These are phyloP conservation scores for Cadophora luteo-olivacea DNA, from an alignment of 2,329 filamentous ascomycete genomes.

Conservation along the genomic window DNA sequence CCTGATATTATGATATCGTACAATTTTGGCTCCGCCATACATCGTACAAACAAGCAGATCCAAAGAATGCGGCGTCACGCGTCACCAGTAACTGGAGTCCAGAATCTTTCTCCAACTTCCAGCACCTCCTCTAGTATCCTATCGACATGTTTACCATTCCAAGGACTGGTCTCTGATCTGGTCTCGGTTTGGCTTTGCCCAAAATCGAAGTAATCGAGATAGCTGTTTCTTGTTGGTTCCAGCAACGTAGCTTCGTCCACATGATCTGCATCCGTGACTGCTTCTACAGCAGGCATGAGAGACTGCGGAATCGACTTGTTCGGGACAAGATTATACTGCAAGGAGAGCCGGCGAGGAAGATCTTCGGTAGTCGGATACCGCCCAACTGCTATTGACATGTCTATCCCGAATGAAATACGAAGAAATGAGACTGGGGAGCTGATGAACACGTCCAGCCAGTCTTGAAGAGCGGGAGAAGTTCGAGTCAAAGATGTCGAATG, in stretches of 20 bases:
- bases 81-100: neutral
- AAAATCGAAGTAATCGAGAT: conserved; percentile 21
- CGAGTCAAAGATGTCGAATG: neutral
- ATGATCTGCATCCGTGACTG: neutral
- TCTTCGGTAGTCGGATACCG: conserved; percentile 1
- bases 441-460: conserved; percentile 23
- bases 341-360: conserved; percentile 3
- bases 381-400: conserved; percentile 11
- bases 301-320: neutral
- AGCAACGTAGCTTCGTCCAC: neutral
- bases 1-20: no score
- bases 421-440: conserved; percentile 9
- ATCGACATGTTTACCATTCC: conserved; percentile 17
- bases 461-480: neutral
- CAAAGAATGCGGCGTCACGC: neutral
- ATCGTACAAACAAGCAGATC: neutral
- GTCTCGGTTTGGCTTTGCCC: neutral
- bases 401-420: conserved; percentile 14
- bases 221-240: neutral
- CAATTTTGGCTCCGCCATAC: no score
- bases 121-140: conserved; percentile 19
- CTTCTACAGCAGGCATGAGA: neutral
- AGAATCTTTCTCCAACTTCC: conserved; percentile 7
- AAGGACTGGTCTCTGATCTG: neutral
- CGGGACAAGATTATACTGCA: neutral